Percentiles rank a stretch among this genome's conserved stretches.
Evolutionary conservation across 768 basidiomycete genomes (phyloP).

Genomic region (Collybia sordida): DNA sequence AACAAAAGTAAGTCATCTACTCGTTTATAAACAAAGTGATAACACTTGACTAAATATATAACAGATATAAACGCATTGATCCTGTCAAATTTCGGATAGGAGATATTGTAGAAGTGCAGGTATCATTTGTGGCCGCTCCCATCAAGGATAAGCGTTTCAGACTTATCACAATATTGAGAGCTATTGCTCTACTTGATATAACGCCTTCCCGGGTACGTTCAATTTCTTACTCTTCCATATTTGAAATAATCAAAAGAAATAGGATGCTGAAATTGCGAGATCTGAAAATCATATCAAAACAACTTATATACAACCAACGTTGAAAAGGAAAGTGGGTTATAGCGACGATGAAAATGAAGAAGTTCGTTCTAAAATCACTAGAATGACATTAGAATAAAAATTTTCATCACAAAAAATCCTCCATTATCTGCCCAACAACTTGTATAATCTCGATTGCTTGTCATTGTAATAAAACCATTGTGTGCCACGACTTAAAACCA

Average conservation of each 20-base stretch:
- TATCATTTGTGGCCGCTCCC: not conserved
- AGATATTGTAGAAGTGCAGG: not conserved
- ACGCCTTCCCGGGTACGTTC: not conserved
- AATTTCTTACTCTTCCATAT: too few relatives aligned
- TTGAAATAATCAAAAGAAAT: too few relatives aligned
- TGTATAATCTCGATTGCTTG: too few relatives aligned
- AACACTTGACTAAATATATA: not conserved
- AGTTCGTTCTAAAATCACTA: not conserved
- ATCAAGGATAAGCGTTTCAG: not conserved
- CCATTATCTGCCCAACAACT: too few relatives aligned
- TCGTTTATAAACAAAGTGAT: not conserved
- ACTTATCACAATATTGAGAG: not conserved
- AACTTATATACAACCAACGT: not conserved
- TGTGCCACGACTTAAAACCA: too few relatives aligned
- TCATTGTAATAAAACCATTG: too few relatives aligned
- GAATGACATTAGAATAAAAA: too few relatives aligned
- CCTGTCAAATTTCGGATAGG: not conserved
- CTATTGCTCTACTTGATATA: not conserved
- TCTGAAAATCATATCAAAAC: slow-evolving; percentile 10
- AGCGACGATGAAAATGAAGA: not conserved
- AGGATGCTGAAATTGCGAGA: not conserved
- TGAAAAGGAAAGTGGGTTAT: not conserved
- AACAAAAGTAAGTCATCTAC: not conserved
- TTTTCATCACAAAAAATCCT: too few relatives aligned
- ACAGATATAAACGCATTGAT: not conserved